Base-by-base conservation (phyloP, 140 eudicot species). In the Erigeron philadelphicus region DNA sequence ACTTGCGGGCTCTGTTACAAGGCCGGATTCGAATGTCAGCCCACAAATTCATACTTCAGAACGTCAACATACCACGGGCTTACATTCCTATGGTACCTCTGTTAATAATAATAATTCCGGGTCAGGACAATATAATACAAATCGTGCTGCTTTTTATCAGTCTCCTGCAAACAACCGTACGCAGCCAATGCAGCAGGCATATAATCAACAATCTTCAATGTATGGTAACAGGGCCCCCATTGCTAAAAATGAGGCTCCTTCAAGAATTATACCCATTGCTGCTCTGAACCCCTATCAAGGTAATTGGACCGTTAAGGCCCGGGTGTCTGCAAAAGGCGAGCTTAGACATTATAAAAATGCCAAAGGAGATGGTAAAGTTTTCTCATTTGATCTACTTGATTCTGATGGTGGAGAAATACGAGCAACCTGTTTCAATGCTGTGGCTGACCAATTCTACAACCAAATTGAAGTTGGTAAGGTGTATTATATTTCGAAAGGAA, bases 391-490 rank as follows among this genome's bases (percentile, higher is more conserved):
- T 80, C 96, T 93, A 66, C 86, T 93, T 58, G 98, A 93, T 81
- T 73, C 96, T 47, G 88, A 85, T 49, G 84, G 95, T 44, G 96
- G 96, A 56, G 98, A 93, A 87, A 89, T 93, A 58, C 88, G 95
- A 42, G 98, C 67, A n/a, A 93, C 96, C n/a, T 93, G 98, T 72
- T 93, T 93, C 73, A 89, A 86, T 76, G 85, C 93, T 55, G 95
- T 85, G 45, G 96, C 84, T 7, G 96, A 86, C 48, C 88, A 83
- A 52, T 89, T 89, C 66, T 83, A 81, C 78, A 44, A 80, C 60
- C 89, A 65, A 77, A 93, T 93, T 58, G 95, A 93, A 81, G 79
- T 47, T 11, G 95, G 96, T 8, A 84, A 83, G 67, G 94, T 93
- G 8, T 89, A 89, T 74, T 72, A 81, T 57, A 71, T 93, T 23